phyloP scores from a whole-genome alignment of 768 basidiomycete genomes.

The Mycena galopus region DNA sequence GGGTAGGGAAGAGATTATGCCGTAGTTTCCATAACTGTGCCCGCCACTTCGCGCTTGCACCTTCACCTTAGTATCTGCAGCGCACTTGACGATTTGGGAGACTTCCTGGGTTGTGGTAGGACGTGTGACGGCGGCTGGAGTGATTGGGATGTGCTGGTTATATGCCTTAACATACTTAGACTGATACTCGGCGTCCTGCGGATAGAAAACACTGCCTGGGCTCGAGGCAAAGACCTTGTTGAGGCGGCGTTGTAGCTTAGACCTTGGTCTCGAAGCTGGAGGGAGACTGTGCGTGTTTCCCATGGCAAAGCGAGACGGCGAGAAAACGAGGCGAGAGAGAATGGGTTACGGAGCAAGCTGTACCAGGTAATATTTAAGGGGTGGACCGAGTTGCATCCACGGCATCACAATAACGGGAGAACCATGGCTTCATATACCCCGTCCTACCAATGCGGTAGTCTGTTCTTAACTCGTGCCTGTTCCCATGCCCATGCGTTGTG shows the following conservation, averaged over 20 bases:
- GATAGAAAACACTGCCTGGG: conserved; percentile 16
- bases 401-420: no score
- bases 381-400: no score
- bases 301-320: not conserved
- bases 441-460: no score
- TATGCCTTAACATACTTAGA: conserved; percentile 26
- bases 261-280: conserved; percentile 5
- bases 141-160: conserved; percentile 31
- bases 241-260: conserved; percentile 28
- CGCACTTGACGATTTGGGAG: conserved; percentile 35
- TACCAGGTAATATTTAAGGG: no score
- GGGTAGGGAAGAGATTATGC: not conserved
- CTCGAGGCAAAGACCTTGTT: conserved; percentile 27
- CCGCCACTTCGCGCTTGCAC: conserved; percentile 34
- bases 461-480: no score
- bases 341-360: no score
- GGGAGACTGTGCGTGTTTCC: not conserved
- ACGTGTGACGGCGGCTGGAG: conserved; percentile 39
- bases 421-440: no score
- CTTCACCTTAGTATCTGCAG: conserved; percentile 31
- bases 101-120: conserved; percentile 33
- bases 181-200: conserved; percentile 25
- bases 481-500: no score
- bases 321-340: no score
- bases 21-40: conserved; percentile 31